A percentile compares a stretch with the other conserved stretches of the same genome.
These are phyloP conservation scores for Xylariaceae sp. DNA, from an alignment of 2,329 filamentous ascomycete genomes.

Conservation along the genomic window DNA sequence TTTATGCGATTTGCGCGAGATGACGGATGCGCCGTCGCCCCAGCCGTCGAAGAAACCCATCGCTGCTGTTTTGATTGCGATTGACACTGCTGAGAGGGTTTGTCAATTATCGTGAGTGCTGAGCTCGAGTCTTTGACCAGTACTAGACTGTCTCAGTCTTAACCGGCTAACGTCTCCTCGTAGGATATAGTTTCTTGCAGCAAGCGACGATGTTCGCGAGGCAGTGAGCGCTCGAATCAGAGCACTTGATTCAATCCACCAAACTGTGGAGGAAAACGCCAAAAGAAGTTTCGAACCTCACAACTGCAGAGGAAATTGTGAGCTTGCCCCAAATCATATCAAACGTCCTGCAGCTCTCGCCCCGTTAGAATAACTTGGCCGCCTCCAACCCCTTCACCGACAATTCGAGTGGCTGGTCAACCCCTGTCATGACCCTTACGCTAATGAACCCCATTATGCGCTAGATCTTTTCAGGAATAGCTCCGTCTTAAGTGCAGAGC, in stretches of 20 bases:
- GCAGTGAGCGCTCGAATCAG: slow-evolving; percentile 10
- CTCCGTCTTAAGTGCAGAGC: not conserved
- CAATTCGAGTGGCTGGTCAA: slow-evolving; percentile 45
- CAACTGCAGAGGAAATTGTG: no score
- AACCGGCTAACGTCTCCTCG: no score
- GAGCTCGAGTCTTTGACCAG: not conserved
- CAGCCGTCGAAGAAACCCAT: slow-evolving; percentile 44
- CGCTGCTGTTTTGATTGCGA: not conserved
- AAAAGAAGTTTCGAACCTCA: slow-evolving; percentile 4
- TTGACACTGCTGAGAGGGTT: not conserved
- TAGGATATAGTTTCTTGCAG: no score
- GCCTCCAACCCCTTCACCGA: slow-evolving; percentile 41
- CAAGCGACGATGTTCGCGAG: no score
- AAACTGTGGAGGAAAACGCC: slow-evolving; percentile 6
- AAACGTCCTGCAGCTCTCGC: slow-evolving; percentile 10
- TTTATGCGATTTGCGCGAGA: slow-evolving; percentile 39
- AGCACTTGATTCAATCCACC: slow-evolving; percentile 12
- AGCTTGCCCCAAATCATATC: slow-evolving; percentile 36
- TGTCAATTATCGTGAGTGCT: not conserved
- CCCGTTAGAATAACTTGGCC: slow-evolving; percentile 7
- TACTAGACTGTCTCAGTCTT: not conserved
- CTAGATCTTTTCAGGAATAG: slow-evolving; percentile 4
- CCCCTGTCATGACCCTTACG: slow-evolving; percentile 11
- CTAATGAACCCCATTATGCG: not conserved
- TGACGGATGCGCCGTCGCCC: slow-evolving; percentile 43